Base-by-base conservation (phyloP, 768 basidiomycete species). In the Pisolithus tinctorius region DNA sequence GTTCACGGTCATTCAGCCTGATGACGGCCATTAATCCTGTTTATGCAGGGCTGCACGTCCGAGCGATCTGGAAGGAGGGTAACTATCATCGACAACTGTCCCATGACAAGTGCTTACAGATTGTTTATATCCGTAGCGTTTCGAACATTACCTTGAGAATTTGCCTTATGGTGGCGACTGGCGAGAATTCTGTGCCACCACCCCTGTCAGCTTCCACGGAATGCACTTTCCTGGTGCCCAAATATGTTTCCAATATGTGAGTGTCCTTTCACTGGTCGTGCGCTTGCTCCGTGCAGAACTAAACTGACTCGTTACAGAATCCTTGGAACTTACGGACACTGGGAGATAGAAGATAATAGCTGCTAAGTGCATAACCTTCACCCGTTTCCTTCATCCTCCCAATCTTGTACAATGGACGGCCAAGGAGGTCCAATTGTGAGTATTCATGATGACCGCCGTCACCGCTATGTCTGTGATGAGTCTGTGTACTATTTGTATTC, bases 181-280 rank as follows among this genome's bases (percentile, higher is more conserved):
- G 69, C 53, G 44, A 13, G 60, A 64, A 14, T 69, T 71, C 50
- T 70, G 68, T 46, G 65, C 67, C 1, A 67, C 69, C 2, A 71
- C 69, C 0, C 69, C 69, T 1, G 47, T 50, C 10, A n/a, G 25
- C n/a, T 65, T 69, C 44, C 39, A 51, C 13, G 34, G 56, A 0
- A 40, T 56, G 51, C 48, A 63, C 14, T 71, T 69, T 17, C 41
- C 43, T 0, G 51, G 64, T 36, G 55, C 58, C 0, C 49, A 59
- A 2, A 48, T 55, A 10, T 64, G 59, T 34, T 55, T 58, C 41
- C 48, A 45, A 37, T 17, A 54, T 0, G 59, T 55, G 47, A 10
- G 61, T 58, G 5, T 40, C 8, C 20, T 41, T 4, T 38, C 14
- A 9, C 26, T 4, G 10, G 14, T 44, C n/a, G 11, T 14, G 5